Base-by-base conservation (phyloP, 148 eudicot genomes). In the Heliosperma pusillum region DNA sequence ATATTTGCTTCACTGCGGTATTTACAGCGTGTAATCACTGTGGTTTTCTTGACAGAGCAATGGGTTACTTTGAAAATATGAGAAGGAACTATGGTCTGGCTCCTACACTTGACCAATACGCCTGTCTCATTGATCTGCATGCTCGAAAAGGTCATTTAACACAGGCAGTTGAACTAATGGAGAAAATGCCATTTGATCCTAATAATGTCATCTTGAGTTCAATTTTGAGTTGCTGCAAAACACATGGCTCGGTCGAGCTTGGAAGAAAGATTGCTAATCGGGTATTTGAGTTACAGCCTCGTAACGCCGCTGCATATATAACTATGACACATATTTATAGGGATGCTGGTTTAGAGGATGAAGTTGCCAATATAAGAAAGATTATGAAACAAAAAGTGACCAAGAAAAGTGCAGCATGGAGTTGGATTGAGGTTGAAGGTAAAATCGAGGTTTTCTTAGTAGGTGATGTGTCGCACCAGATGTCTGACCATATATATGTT, bases 41-140 rank as follows among this genome's bases (percentile, higher is more conserved):
- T 65, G 89, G 89, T 17, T 76, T 72, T 69, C 82, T 83, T 52
- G 82, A 82, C 47, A 72, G 62, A 72, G 89, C 80, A 33, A 16
- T 86, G 21, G 71, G 64, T 12, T 76, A 79, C 80, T 81, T 83
- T 57, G 58, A 83, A 3, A 83, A 71, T 74, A 83, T 86, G 84
- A 76, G 53, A 44, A 72, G 65, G 29, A 76, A 81, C 44, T 77
- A 77, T 53, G 73, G 77, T 63, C 15, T 86, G 56, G 74, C 74
- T 77, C 87, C 89, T 63, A 71, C 74, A n/a, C 45, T 80, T 10
- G 89, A 83, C 74, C 87, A 83, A 15, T 84, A 86, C 68, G 83
- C 87, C 69, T 86, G 89, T 68, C 47, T 87, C 17, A 72, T 87
- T 56, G 86, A 85, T 70, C 70, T 87, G 52, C 75, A 79, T 79